A percentile compares a stretch with the other conserved stretches of the same genome.
phyloP scores from a whole-genome alignment of 345 rosid genomes.

The Nephelium lappaceum region DNA sequence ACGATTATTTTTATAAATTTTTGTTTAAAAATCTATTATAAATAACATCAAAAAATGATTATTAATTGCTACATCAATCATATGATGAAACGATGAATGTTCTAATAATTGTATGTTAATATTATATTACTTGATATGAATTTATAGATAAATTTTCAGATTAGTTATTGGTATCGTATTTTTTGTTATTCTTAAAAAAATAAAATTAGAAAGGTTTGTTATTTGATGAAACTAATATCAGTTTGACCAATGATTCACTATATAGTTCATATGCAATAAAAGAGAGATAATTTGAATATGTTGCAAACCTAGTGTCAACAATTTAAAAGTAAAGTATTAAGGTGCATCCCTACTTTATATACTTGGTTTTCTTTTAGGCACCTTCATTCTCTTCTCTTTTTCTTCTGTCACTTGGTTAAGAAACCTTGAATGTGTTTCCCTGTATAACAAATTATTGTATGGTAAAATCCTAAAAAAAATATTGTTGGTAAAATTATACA shows the following conservation, averaged over 20 bases:
- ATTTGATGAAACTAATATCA: not conserved
- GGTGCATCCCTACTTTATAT: constrained; percentile 20
- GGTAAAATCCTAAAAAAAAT: not conserved
- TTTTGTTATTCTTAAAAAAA: not conserved
- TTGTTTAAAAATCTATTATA: too few relatives aligned
- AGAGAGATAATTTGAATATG: constrained; percentile 6
- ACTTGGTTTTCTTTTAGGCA: constrained; percentile 27
- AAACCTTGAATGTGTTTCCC: not conserved
- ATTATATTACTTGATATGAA: too few relatives aligned
- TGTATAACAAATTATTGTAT: not conserved
- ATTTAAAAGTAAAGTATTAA: constrained; percentile 32
- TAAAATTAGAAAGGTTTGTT: not conserved
- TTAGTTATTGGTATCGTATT: too few relatives aligned
- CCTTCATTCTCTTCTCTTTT: constrained; percentile 1
- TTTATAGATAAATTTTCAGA: not conserved
- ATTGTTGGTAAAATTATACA: not conserved
- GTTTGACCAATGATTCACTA: not conserved
- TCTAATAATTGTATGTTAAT: too few relatives aligned
- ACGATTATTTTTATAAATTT: not conserved
- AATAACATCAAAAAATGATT: too few relatives aligned
- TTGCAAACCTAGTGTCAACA: constrained; percentile 16
- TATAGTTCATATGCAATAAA: not conserved
- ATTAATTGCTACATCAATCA: too few relatives aligned
- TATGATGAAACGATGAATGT: too few relatives aligned
- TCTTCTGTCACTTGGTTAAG: not conserved